Evolutionary conservation across 345 rosid species (phyloP), one percentile per base, ranked within the genome.

Genomic region (Sisymbrium altissimum): DNA sequence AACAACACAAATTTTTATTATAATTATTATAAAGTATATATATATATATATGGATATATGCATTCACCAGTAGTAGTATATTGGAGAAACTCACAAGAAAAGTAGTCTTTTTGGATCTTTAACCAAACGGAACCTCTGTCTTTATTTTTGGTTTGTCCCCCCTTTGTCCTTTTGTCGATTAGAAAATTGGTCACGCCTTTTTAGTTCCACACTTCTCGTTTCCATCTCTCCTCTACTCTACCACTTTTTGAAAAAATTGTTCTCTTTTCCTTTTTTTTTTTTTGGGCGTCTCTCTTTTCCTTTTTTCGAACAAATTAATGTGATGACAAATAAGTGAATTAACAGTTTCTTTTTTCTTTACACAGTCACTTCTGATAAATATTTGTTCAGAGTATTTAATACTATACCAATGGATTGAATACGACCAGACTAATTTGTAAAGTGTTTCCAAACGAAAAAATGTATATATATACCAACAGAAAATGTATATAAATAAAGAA

Each of bases 71-170:
- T 17, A 46, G 52, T 46, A 18, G n/a, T 17, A 48, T 1, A 55
- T 23, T 1, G 23, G 29, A 38, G 21, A 73, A 27, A 46, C 19
- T 66, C 78, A 59, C 62, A 66, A 74, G 74, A 61, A 68, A 75
- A 75, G 64, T 50, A 61, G 7, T 61, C 4, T 54, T 9, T 67
- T 62, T 41, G 68, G 63, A 68, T 52, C 49, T 52, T 68, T 59
- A 75, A 61, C 79, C 39, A 68, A 68, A 75, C 79, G 79, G 46
- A 68, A 75, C 64, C 64, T 75, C 33, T 75, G 73, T 66, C 59
- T 75, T 9, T 29, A 17, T 32, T n/a, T 54, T 40, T 15, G 11
- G 64, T 55, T 18, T 65, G 78, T 56, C 72, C 52, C 71, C 64
- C 4, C 36, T 0, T 74, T 48, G 54, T 39, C 15, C 54, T 41